Conservation (phyloP, 2,329 filamentous ascomycete species). For the Xylaria arbuscula region DNA sequence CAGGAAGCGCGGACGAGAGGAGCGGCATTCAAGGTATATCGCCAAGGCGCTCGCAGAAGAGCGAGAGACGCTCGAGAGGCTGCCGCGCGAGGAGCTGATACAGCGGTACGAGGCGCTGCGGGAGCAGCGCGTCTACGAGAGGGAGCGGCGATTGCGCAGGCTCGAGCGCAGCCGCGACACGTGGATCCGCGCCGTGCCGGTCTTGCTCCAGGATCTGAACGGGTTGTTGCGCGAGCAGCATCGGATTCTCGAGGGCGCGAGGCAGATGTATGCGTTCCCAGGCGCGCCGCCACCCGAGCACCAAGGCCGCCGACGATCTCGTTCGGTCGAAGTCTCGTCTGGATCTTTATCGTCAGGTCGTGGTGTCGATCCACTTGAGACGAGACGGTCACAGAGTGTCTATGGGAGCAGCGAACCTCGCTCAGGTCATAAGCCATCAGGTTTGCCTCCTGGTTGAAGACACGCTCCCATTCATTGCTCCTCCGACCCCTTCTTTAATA, state of each 20-base stretch:
- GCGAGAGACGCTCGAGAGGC: slow-evolving; percentile 43
- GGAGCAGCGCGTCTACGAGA: slow-evolving; percentile 58
- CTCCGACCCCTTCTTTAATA: not conserved
- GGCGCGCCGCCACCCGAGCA: slow-evolving; percentile 7
- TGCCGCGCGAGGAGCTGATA: slow-evolving; percentile 50
- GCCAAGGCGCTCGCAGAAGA: slow-evolving; percentile 42
- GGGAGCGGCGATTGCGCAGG: slow-evolving; percentile 59
- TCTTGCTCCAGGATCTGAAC: slow-evolving; percentile 59
- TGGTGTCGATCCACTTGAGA: slow-evolving; percentile 20
- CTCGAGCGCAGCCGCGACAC: slow-evolving; percentile 61
- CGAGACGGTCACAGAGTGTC: slow-evolving; percentile 26
- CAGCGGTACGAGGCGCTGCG: slow-evolving; percentile 56
- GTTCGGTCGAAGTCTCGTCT: slow-evolving; percentile 27
- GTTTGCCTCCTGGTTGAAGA: not conserved
- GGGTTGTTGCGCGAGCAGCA: slow-evolving; percentile 46
- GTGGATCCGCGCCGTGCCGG: slow-evolving; percentile 58
- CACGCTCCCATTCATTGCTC: not conserved
- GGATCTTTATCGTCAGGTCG: slow-evolving; percentile 10
- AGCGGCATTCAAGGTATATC: slow-evolving; percentile 42
- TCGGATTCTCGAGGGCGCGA: slow-evolving; percentile 45
- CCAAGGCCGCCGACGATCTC: slow-evolving; percentile 17
- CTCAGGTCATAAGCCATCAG: slow-evolving; percentile 7
- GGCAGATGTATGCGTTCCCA: slow-evolving; percentile 11
- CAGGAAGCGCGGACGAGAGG: slow-evolving; percentile 34
- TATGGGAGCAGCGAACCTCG: slow-evolving; percentile 22